Percentiles rank a stretch among this genome's conserved stretches.
Evolutionary conservation across 495 filamentous ascomycete species (phyloP).

Genomic region (Pyrenula aspistea): DNA sequence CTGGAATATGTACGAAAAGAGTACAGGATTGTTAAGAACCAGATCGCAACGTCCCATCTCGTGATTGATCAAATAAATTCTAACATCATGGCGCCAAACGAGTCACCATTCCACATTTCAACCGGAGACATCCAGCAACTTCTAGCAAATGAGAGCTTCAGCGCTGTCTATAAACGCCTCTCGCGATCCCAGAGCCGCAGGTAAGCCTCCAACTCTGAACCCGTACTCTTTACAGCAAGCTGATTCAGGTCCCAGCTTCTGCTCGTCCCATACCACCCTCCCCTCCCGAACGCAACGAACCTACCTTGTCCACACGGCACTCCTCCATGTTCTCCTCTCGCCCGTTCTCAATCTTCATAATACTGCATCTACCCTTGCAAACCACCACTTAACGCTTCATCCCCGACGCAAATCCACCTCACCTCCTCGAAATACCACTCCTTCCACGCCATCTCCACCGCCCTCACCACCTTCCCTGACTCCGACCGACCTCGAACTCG

Average conservation of each 20-base stretch:
- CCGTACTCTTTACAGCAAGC: not conserved
- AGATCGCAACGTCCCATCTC: not conserved
- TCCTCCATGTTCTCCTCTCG: constrained; percentile 46
- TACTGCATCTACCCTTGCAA: not conserved
- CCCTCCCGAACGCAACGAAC: constrained; percentile 25
- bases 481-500: constrained; percentile 45
- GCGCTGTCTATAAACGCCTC: not conserved
- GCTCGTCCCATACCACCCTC: constrained; percentile 31
- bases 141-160: not conserved
- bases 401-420: not conserved
- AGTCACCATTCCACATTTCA: not conserved
- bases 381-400: not conserved
- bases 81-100: not conserved
- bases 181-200: not conserved
- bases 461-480: constrained; percentile 33
- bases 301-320: constrained; percentile 47
- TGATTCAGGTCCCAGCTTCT: constrained; percentile 28
- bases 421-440: not conserved
- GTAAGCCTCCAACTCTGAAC: not conserved
- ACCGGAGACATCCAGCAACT: not conserved
- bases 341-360: constrained; percentile 32
- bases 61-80: not conserved
- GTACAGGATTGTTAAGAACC: not conserved
- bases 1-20: not conserved
- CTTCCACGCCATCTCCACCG: constrained; percentile 37